Conservation (phyloP, 129 eudicot species). For the Chrysanthemum makinoi region DNA sequence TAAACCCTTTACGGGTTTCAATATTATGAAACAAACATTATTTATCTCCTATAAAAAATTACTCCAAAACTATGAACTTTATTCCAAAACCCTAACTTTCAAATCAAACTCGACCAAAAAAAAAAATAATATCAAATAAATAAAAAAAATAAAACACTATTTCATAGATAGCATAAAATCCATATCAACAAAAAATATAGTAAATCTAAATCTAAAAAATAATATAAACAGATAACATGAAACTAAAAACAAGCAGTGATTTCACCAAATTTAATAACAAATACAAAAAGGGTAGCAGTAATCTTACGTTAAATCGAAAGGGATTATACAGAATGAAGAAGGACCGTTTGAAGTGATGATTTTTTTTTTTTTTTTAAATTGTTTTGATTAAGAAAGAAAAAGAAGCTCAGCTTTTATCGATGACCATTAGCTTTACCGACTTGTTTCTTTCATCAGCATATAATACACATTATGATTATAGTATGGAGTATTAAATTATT, state of each 20-base stretch:
- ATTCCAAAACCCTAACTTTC: too few species aligned
- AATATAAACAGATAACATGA: background rate
- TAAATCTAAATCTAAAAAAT: background rate
- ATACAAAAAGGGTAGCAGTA: background rate
- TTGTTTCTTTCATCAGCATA: background rate
- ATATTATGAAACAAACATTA: background rate
- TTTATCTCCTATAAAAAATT: too few species aligned
- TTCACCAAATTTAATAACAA: background rate
- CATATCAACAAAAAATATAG: too few species aligned
- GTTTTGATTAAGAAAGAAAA: background rate
- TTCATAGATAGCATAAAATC: too few species aligned
- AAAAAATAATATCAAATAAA: too few species aligned
- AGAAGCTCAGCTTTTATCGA: constrained; percentile 3
- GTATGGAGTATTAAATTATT: too few species aligned
- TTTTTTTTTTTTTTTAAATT: too few species aligned
- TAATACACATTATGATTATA: background rate
- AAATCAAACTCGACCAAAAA: too few species aligned
- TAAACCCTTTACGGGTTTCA: background rate
- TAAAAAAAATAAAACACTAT: too few species aligned
- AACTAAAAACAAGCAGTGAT: background rate
- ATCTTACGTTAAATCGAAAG: background rate
- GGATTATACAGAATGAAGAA: background rate
- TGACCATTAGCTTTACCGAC: constrained; percentile 14
- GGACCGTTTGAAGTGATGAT: background rate
- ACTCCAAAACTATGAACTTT: too few species aligned